Evolutionary conservation across 805 yeast genomes (phyloP).

Genomic region (Candida manassasensis): DNA sequence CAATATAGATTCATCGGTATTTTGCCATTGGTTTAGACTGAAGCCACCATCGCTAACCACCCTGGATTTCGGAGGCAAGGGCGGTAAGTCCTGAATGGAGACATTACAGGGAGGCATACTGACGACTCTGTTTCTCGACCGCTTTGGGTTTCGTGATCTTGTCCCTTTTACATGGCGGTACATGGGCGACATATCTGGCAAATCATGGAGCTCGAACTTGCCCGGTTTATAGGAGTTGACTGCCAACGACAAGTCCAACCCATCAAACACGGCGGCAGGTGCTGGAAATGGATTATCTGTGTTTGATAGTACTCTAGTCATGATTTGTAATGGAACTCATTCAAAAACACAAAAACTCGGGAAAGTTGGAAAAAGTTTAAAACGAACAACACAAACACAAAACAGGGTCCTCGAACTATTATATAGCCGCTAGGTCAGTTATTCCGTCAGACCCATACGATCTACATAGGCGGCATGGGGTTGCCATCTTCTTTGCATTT

Average conservation of each 20-base stretch:
- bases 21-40: no score
- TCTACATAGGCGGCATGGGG: no score
- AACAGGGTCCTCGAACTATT: no score
- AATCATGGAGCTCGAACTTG: constrained; percentile 18
- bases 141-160: constrained; percentile 4
- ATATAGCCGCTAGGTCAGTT: no score
- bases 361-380: no score
- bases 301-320: not conserved
- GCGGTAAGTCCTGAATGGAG: not conserved
- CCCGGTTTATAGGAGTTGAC: constrained; percentile 25
- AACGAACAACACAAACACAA: no score
- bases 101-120: constrained; percentile 16
- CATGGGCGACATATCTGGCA: constrained; percentile 25
- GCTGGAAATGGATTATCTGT: constrained; percentile 15
- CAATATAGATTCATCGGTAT: no score
- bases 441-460: no score
- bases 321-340: no score
- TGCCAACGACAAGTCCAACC: constrained; percentile 24
- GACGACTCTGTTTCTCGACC: constrained; percentile 13
- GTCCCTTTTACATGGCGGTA: constrained; percentile 9
- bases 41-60: constrained; percentile 3
- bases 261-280: constrained; percentile 17
- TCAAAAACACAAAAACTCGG: no score
- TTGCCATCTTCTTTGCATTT: no score
- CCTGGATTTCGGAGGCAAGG: not conserved